Evolutionary conservation across 2,329 filamentous ascomycete species (phyloP), one percentile per base, ranked within the genome.

Genomic region (Amauroascus verrucosus): DNA sequence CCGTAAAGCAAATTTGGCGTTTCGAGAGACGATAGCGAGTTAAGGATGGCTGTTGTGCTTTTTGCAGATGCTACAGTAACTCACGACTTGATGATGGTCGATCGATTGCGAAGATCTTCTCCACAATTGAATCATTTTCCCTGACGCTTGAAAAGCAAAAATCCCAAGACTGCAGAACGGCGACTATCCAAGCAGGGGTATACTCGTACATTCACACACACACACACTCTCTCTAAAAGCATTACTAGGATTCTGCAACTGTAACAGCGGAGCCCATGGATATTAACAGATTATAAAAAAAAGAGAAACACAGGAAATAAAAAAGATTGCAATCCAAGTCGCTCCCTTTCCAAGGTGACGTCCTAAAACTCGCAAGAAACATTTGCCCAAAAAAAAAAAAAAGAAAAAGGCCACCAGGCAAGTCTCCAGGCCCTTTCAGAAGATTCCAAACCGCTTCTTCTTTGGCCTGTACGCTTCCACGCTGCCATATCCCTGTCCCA

Each of bases 391-490:
- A n/a, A n/a, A n/a, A n/a, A n/a, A n/a, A n/a, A n/a, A n/a, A n/a
- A n/a, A n/a, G n/a, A n/a, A n/a, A 32, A 14, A 37, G 18, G 9
- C 18, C 11, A 9, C 18, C 20, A 9, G 46, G 11, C 8, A 38
- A 9, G 20, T 51, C 20, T 14, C 28, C n/a, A 8, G 9, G 26
- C 8, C 37, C 41, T 52, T 46, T 50, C 54, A 60, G 54, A 57
- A 52, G 41, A 60, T 58, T 35, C 57, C 57, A 51, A 60, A 55
- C 48, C 61, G 57, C 47, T 62, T 61, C 48, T 62, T 59, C 55
- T 56, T 62, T 14, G 61, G 58, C 49, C 62, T 56, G 49, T 67
- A 67, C 7, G 65, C 64, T 48, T 67, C 64, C 22, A 67, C 62
- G 14, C 65, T 63, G 6, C 58, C 58, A 56, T 67, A 68, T 53